Base-by-base conservation (phyloP, 176 grass and related monocot genomes). In the Triticum dicoccoides region DNA sequence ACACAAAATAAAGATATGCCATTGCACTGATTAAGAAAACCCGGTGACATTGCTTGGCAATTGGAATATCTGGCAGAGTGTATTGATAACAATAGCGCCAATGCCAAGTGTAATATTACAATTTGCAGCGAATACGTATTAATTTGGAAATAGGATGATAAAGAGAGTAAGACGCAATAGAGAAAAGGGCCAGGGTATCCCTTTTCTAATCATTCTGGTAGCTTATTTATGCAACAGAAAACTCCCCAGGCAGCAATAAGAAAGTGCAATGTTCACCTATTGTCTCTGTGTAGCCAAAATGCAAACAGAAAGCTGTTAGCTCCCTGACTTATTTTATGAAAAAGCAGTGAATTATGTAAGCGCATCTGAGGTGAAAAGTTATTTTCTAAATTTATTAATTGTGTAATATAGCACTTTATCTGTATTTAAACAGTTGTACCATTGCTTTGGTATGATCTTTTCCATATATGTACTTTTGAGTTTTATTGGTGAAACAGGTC, bases 221-320 rank as follows among this genome's bases (percentile, higher is more conserved):
- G 23, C 76, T 73, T 84, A 17, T 84, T 34, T 72, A 80, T 73
- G 58, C 39, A 56, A 37, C 54, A 74, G 42, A 45, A 80, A 71
- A 12, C 23, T 73, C 78, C 56, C 25, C 7, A 44, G 73, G 61
- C 32, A 44, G 18, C 8, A 35, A 35, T 6, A 15, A 18, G 54
- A 6, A 58, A 58, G 9, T 83, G 14, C 29, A 39, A 56, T 88
- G 37, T 44, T 87, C 18, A 33, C 34, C 20, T 67, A 30, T 15
- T 77, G 52, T 77, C 5, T 77, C 27, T 66, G 67, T 63, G 71
- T 83, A 77, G 71, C 14, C 80, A 67, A 77, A 83, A 59, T 77
- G 17, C 42, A 2, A 82, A 82, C n/a, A n/a, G 34, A 30, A 17
- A 14, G 9, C 25, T 81, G 21, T 65, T 29, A 73, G 72, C 23